These are phyloP conservation scores for Zalerion maritima DNA, from an alignment of 495 filamentous ascomycete species.

Conservation along the genomic window DNA sequence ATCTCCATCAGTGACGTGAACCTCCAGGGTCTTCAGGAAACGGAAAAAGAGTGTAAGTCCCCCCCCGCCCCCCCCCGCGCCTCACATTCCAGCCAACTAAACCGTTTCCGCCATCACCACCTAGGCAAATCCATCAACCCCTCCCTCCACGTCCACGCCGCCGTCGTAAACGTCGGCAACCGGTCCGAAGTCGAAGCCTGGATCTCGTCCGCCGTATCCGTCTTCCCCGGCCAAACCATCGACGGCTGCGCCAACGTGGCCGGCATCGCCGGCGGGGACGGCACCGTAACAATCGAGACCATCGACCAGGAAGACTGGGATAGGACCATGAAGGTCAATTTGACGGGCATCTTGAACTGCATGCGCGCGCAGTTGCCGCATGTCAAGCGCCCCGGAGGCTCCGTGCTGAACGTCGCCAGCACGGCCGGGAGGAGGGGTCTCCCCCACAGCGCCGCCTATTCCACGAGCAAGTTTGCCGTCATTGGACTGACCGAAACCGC, in stretches of 20 bases:
- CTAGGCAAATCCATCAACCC: too few species aligned
- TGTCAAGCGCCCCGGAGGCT: constrained; percentile 25
- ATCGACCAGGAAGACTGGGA: constrained; percentile 36
- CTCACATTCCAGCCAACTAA: too few species aligned
- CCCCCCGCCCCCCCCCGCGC: too few species aligned
- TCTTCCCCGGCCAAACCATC: too few species aligned
- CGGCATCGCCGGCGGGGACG: constrained; percentile 24
- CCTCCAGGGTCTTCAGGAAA: too few species aligned
- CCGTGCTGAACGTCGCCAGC: constrained; percentile 46
- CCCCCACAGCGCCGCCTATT: constrained; percentile 35
- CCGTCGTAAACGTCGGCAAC: too few species aligned
- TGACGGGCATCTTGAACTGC: constrained; percentile 44
- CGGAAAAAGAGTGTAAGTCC: too few species aligned
- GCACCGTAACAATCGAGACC: constrained; percentile 16
- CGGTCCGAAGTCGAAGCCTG: too few species aligned
- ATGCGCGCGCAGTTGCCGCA: constrained; percentile 36
- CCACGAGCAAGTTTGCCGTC: constrained; percentile 41
- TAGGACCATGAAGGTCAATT: constrained; percentile 37
- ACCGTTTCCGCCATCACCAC: too few species aligned
- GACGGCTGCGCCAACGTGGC: constrained; percentile 47
- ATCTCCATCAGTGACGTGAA: too few species aligned
- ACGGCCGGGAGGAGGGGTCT: constrained; percentile 38
- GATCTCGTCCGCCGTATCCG: too few species aligned
- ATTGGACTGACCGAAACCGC: constrained; percentile 43
- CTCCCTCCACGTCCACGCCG: too few species aligned